Evolutionary conservation across 2,329 filamentous ascomycete species (phyloP).

Genomic region (Colletotrichum aenigma): DNA sequence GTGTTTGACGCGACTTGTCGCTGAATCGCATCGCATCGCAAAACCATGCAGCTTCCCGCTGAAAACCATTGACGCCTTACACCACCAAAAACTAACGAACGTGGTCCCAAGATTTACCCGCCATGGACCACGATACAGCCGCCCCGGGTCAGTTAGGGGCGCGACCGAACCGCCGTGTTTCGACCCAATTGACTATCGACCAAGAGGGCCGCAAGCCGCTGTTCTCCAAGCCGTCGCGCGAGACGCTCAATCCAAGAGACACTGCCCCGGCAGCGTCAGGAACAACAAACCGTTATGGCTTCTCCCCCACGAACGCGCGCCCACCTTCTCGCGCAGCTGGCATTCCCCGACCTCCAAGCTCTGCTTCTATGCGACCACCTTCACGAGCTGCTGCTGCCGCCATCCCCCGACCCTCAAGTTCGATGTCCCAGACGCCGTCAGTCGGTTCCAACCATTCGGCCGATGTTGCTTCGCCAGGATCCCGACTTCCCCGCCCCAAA

Average conservation of each 20-base stretch:
- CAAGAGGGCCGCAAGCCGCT: constrained; percentile 45
- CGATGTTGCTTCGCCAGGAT: constrained; percentile 25
- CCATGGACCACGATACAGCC: constrained; percentile 28
- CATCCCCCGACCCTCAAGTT: constrained; percentile 23
- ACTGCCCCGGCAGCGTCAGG: constrained; percentile 1
- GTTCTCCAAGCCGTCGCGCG: constrained; percentile 32
- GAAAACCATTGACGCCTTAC: constrained; percentile 5
- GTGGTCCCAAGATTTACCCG: not conserved
- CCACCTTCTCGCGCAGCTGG: constrained; percentile 12
- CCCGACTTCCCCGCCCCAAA: constrained; percentile 37
- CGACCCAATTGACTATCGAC: constrained; percentile 34
- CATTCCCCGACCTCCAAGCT: not conserved
- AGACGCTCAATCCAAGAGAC: constrained; percentile 14
- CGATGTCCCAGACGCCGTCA: constrained; percentile 18
- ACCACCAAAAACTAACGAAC: not conserved
- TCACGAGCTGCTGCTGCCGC: constrained; percentile 21
- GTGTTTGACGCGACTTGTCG: constrained; percentile 17
- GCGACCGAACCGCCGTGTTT: constrained; percentile 26
- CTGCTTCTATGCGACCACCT: not conserved
- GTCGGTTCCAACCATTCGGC: constrained; percentile 14
- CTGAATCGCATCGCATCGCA: not conserved
- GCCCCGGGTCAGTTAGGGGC: constrained; percentile 20
- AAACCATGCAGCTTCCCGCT: constrained; percentile 13
- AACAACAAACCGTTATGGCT: constrained; percentile 19
- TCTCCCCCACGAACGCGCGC: constrained; percentile 20